phyloP scores from a whole-genome alignment of 495 filamentous ascomycete genomes.

The Aspergillus avenaceus region DNA sequence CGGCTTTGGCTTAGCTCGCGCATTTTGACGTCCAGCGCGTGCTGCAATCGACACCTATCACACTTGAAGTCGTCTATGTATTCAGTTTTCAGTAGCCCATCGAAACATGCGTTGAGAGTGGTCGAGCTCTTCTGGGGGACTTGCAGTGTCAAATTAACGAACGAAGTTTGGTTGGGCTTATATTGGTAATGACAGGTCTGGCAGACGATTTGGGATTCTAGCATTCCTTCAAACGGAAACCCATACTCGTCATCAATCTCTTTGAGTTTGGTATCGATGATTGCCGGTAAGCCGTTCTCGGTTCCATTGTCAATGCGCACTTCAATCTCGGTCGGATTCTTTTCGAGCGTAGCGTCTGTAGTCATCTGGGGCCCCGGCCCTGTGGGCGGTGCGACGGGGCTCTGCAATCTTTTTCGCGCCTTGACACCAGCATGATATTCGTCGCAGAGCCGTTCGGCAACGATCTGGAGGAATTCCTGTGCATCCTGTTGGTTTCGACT shows the following conservation, averaged over 20 bases:
- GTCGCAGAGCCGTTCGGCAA: slow-evolving; percentile 85
- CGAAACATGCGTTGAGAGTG: slow-evolving; percentile 73
- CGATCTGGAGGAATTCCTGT: slow-evolving; percentile 95
- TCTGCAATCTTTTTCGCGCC: slow-evolving; percentile 50
- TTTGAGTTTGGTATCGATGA: slow-evolving; percentile 41
- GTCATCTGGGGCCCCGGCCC: slow-evolving; percentile 11
- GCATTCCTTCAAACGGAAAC: slow-evolving; percentile 80
- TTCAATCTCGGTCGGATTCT: slow-evolving; percentile 29
- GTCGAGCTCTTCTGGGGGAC: slow-evolving; percentile 75
- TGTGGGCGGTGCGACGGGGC: slow-evolving; percentile 14
- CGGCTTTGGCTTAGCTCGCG: slow-evolving; percentile 46
- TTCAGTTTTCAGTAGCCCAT: slow-evolving; percentile 90
- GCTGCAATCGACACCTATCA: slow-evolving; percentile 82
- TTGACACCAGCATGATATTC: slow-evolving; percentile 84
- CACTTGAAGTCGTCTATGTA: slow-evolving; percentile 96
- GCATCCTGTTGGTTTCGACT: slow-evolving; percentile 96
- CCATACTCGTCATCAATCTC: slow-evolving; percentile 58
- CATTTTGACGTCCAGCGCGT: slow-evolving; percentile 57
- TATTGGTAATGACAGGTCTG: slow-evolving; percentile 84
- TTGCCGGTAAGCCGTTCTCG: slow-evolving; percentile 34
- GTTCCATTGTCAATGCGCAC: slow-evolving; percentile 42
- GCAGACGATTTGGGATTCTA: slow-evolving; percentile 93
- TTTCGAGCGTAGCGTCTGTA: slow-evolving; percentile 13
- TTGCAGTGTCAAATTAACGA: slow-evolving; percentile 88
- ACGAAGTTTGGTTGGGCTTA: slow-evolving; percentile 73